Percentiles rank a stretch among this genome's conserved stretches.
Conservation (phyloP, 148 eudicot genomes). For the Camellia japonica region DNA sequence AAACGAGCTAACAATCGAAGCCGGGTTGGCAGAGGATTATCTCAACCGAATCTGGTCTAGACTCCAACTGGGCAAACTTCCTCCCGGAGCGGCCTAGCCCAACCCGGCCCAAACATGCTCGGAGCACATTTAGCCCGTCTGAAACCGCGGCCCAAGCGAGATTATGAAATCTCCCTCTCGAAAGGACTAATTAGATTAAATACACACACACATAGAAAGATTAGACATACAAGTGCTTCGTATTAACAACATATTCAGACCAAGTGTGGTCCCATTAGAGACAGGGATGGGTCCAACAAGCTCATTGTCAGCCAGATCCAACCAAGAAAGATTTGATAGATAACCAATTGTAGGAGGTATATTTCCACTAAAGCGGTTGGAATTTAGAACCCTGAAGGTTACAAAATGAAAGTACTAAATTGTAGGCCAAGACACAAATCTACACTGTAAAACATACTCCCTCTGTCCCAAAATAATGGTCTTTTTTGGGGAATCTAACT, state of each 20-base stretch:
- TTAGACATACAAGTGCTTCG: constrained; percentile 66
- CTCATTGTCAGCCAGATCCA: constrained; percentile 65
- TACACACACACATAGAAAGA: neutral
- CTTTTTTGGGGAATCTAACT: no score
- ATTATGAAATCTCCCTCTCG: no score
- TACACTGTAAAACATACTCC: neutral
- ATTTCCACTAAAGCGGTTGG: constrained; percentile 39
- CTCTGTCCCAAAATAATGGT: no score
- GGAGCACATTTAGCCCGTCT: no score
- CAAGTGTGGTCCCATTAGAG: constrained; percentile 46
- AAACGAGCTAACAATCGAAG: no score
- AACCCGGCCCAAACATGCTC: no score
- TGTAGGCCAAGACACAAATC: neutral
- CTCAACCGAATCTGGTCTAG: no score
- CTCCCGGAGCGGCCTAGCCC: no score
- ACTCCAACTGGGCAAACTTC: no score
- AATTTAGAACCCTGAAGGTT: constrained; percentile 35
- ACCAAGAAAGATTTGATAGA: constrained; percentile 57
- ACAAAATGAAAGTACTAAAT: no score
- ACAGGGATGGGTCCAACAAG: constrained; percentile 61
- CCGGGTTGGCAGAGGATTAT: no score
- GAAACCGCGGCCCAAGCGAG: no score
- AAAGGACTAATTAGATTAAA: neutral
- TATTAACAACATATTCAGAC: constrained; percentile 63
- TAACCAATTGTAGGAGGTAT: constrained; percentile 60